These are phyloP conservation scores for thale cress (Arabidopsis thaliana) DNA, from an alignment of 345 rosid genomes.

Conservation along the genomic window TAIR10.1 NC_003076.8:594501-595000, in stretches of 20 bases:
- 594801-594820: conserved; percentile 76
- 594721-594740: conserved; percentile 77
- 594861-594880: conserved; percentile 6
- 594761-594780: conserved; percentile 66
- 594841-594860: neutral
- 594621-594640: conserved; percentile 80
- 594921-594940: conserved; percentile 43
- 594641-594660: conserved; percentile 83
- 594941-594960: conserved; percentile 74
- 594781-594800: conserved; percentile 76
- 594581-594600: conserved; percentile 45
- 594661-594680: conserved; percentile 31
- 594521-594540: conserved; percentile 45
- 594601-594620: conserved; percentile 81
- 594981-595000: conserved; percentile 10
- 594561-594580: conserved; percentile 16
- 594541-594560: conserved; percentile 50
- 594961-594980: conserved; percentile 31
- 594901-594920: conserved; percentile 5
- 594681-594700: conserved; percentile 52
- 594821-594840: neutral
- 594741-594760: conserved; percentile 69
- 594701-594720: conserved; percentile 80
- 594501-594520: conserved; percentile 26
- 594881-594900: conserved; percentile 33